Evolutionary conservation across 495 filamentous ascomycete species (phyloP), one percentile per base, ranked within the genome.

Genomic region (Podospora fimiseda): DNA sequence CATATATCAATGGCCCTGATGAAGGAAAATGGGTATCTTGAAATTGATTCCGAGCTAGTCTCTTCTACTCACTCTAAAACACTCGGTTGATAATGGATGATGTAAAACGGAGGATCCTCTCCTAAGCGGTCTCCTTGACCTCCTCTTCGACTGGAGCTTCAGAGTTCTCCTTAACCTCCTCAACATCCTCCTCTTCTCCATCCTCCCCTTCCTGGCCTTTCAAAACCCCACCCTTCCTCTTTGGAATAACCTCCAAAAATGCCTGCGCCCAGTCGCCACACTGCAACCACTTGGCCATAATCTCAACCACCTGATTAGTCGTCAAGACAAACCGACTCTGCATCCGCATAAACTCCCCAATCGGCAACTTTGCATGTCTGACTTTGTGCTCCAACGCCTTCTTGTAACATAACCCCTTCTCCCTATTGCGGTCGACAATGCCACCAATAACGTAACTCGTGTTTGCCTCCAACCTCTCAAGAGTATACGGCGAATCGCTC

Each of bases 241-340:
- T 85, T 0, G 93, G 93, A 50, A 99, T 85, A 11, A 92, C 86
- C 42, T 81, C 72, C 71, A 92, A 70, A 59, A 99, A 97, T 0
- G 93, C 90, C 59, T 86, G 71, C 1, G 85, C 89, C 93, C 93
- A 99, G 65, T 97, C 85, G 0, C 86, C 84, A 22, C 78, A 75
- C 57, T 95, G 88, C 49, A 99, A 59, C 88, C 93, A 99, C 53
- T 83, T 81, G 23, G 93, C 63, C 88, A 99, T 96, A 55, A 99
- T 97, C 67, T 97, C 93, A 39, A 87, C 77, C 0, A 99, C 93
- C 62, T 99, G 93, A 61, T 97, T 97, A 11, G 90, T 95, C 5
- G 90, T 82, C 40, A 99, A 69, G 2, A 99, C 86, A 51, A 81
- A 79, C 13, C 93, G 81, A 52, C 84, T 88, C 22, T 81, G 71